Conservation (phyloP, 495 filamentous ascomycete species). For the Trichodelitschia bisporula region DNA sequence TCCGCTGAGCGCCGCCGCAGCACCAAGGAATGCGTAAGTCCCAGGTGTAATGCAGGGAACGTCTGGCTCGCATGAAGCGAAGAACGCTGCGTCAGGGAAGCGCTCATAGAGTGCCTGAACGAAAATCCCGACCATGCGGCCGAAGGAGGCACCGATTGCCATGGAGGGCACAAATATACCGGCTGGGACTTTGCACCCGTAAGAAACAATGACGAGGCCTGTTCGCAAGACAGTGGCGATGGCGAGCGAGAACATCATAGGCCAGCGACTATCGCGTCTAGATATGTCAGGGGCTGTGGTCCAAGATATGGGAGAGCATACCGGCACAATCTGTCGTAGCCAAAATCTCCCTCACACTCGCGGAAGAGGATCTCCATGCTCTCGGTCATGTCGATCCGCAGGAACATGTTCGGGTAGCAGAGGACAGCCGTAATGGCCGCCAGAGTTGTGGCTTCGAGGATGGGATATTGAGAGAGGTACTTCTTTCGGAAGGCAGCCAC, state of each 20-base stretch:
- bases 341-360: constrained; percentile 81
- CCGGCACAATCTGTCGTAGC: constrained; percentile 85
- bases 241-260: constrained; percentile 54
- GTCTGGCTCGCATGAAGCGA: constrained; percentile 68
- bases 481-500: constrained; percentile 87
- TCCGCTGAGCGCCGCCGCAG: constrained; percentile 81
- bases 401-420: constrained; percentile 88
- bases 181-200: constrained; percentile 93
- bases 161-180: constrained; percentile 96
- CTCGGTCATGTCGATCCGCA: constrained; percentile 96
- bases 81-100: constrained; percentile 59
- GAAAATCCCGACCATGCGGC: constrained; percentile 77
- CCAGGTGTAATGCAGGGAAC: constrained; percentile 93
- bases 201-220: constrained; percentile 83
- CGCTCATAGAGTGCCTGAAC: constrained; percentile 76
- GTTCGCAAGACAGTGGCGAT: constrained; percentile 61
- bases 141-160: constrained; percentile 89
- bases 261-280: constrained; percentile 38
- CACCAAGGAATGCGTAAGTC: constrained; percentile 86
- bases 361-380: constrained; percentile 95
- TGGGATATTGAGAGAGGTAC: constrained; percentile 62
- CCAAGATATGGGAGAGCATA: constrained; percentile 11
- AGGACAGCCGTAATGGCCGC: constrained; percentile 66
- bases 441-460: constrained; percentile 69
- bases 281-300: not conserved